These are phyloP conservation scores for Trebouxia sp. DNA, from an alignment of 139 green algal species.

Conservation along the genomic window DNA sequence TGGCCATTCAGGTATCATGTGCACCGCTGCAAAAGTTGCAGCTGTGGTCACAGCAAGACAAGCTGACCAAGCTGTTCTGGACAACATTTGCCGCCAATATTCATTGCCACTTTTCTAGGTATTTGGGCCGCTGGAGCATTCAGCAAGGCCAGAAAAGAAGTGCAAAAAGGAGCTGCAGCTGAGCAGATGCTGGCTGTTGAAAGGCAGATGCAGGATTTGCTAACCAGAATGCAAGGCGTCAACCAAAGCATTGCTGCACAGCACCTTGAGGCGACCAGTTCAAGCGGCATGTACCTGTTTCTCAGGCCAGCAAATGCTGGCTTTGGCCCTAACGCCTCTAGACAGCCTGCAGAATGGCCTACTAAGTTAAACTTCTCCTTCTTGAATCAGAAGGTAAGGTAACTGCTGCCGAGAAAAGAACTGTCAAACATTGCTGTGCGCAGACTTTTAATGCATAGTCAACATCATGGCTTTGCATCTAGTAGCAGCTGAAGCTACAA, in stretches of 20 bases:
- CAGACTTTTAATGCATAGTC: too few relatives aligned
- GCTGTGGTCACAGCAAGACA: not conserved
- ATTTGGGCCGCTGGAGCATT: constrained; percentile 1
- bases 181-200: constrained; percentile 35
- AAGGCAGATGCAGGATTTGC: constrained; percentile 17
- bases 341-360: not conserved
- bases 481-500: too few relatives aligned
- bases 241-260: not conserved
- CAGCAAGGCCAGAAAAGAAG: not conserved
- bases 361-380: constrained; percentile 1
- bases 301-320: not conserved
- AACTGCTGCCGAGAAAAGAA: too few relatives aligned
- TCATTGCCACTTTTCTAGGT: not conserved
- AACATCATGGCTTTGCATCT: too few relatives aligned
- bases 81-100: not conserved
- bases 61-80: too few relatives aligned
- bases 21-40: too few relatives aligned
- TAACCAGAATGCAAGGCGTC: not conserved
- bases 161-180: constrained; percentile 10
- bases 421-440: not conserved
- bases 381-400: not conserved
- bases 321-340: too few relatives aligned
- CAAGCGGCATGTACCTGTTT: not conserved
- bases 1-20: constrained; percentile 12
- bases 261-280: not conserved